A percentile compares a stretch with the other conserved stretches of the same genome.
These are phyloP conservation scores for Cardamine chenopodiifolia DNA, from an alignment of 345 rosid species.

Conservation along the genomic window DNA sequence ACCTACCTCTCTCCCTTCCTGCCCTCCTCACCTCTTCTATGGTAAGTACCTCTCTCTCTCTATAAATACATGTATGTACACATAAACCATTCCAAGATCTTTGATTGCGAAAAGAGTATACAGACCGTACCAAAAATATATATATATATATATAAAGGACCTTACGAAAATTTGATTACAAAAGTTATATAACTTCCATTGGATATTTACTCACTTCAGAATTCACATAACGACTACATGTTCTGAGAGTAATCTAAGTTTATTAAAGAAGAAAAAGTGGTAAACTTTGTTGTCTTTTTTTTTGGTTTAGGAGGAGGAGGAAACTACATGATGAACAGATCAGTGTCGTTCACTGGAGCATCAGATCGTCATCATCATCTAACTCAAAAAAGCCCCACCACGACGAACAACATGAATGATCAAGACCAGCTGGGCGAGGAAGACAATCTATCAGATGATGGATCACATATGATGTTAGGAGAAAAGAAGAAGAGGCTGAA, in stretches of 20 bases:
- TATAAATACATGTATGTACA: not conserved
- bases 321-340: conserved; percentile 76
- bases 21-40: conserved; percentile 74
- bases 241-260: not conserved
- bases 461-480: conserved; percentile 59
- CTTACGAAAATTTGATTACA: not conserved
- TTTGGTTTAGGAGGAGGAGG: conserved; percentile 47
- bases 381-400: conserved; percentile 31
- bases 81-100: not conserved
- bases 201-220: not conserved
- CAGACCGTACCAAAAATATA: not conserved
- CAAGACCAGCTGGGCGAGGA: conserved; percentile 54
- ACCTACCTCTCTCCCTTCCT: conserved; percentile 62
- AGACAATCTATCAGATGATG: conserved; percentile 81
- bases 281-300: conserved; percentile 12
- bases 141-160: not conserved
- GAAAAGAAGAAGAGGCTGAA: conserved; percentile 83
- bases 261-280: not conserved
- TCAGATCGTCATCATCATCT: conserved; percentile 44
- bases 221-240: not conserved
- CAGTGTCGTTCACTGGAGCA: conserved; percentile 69
- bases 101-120: not conserved
- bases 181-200: not conserved
- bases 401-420: conserved; percentile 36
- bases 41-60: conserved; percentile 44